Base-by-base conservation (phyloP, 1,284 basidiomycete genomes). In the Wolfiporia cocos region DNA sequence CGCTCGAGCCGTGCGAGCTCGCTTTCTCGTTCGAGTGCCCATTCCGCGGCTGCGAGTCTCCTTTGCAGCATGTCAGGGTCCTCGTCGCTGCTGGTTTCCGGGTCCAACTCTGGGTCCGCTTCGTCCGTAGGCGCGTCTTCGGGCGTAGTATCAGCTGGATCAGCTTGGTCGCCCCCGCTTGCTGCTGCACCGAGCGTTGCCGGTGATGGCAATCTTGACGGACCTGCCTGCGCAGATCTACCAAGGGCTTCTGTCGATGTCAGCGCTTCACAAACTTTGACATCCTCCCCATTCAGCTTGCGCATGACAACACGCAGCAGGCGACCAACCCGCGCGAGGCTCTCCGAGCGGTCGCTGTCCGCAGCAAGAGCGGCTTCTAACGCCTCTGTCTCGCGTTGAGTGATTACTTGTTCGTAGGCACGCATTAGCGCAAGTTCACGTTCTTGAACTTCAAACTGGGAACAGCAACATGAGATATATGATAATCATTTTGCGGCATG, bases 381-480 rank as follows among this genome's bases (percentile, higher is more conserved):
- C 42, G 81, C 78, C 44, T 83, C 78, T 23, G 87, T 86, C 56
- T 93, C 88, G 30, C 82, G 74, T 21, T 75, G 74, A 39, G 92
- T 73, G 2, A 99, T 71, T 40, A 89, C 75, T 3, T 80, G 76
- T 59, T 97, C 93, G 66, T 97, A 98, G 58, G 96, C 92, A 1
- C 87, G 82, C 42, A 94, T 87, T 22, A 98, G 69, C 1, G 91
- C 79, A 5, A 99, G 77, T 53, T 97, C 93, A 56, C 91, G 89
- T 59, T 92, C 85, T 65, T 98, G 94, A 0, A 94, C 89, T 41
- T 95, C 88, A 67, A 92, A 86, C 88, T 97, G 34, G 48, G 14
- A 28, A 14, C 4, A 6, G 31, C 17, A 33, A 40, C 34, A 32
- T 3, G 11, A 37, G 3, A 32, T 29, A 35, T 12, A 29, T 24